A percentile compares a stretch with the other conserved stretches of the same genome.
phyloP scores from a whole-genome alignment of 192 early-diverging fungal species.

The Mortierella hygrophila region DNA sequence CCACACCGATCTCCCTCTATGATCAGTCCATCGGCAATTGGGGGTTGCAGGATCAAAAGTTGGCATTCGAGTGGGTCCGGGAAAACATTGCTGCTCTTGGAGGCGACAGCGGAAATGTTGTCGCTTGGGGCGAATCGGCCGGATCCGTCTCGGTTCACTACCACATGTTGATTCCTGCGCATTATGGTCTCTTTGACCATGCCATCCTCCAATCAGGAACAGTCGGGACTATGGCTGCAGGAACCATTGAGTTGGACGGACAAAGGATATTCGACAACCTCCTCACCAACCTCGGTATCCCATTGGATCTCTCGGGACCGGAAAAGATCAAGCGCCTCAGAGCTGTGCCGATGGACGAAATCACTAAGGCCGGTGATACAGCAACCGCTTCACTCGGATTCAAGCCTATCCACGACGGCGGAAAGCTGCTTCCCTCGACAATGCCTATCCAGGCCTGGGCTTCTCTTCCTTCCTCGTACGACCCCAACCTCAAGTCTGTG shows the following conservation, averaged over 20 bases:
- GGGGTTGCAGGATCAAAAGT: conserved; percentile 42
- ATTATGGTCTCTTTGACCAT: conserved; percentile 39
- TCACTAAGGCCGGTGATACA: conserved; percentile 3
- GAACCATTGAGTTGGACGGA: conserved; percentile 7
- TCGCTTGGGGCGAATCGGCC: conserved; percentile 38
- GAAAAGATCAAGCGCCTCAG: conserved; percentile 37
- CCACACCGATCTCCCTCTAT: conserved; percentile 3
- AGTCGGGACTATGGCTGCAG: conserved; percentile 8
- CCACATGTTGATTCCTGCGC: conserved; percentile 24
- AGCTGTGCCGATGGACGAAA: conserved; percentile 11
- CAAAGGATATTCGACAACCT: conserved; percentile 26
- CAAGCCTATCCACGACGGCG: conserved; percentile 15
- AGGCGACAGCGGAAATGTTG: conserved; percentile 16
- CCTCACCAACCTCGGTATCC: conserved; percentile 19
- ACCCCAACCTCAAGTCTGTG: conserved; percentile 33
- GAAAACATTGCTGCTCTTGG: conserved; percentile 31
- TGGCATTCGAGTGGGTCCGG: conserved; percentile 39
- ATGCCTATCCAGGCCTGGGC: conserved; percentile 13
- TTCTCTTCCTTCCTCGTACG: conserved; percentile 13
- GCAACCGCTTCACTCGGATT: neutral
- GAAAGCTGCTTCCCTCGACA: conserved; percentile 19
- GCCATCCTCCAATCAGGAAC: conserved; percentile 53
- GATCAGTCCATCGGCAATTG: conserved; percentile 39
- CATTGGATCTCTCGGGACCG: conserved; percentile 8
- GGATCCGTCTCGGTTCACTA: conserved; percentile 35